Base-by-base conservation (phyloP, 1,139 yeast species). In the Oligophagozyma castellii region DNA sequence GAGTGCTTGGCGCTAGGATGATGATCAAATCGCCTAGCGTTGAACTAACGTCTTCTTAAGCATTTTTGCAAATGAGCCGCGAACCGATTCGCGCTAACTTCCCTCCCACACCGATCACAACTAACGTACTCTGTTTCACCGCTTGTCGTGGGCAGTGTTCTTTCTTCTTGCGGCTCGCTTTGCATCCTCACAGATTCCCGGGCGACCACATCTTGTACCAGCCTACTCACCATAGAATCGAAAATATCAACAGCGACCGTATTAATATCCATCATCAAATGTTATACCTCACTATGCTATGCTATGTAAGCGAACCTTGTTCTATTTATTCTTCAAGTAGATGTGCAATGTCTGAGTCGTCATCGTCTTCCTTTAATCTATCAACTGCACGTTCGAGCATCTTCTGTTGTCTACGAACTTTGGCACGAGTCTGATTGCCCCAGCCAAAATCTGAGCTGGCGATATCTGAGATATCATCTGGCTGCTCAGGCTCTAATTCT, bases 41-140 rank as follows among this genome's bases (percentile, higher is more conserved):
- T n/a, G n/a, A n/a, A n/a, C n/a, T 18, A 51, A 31, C 70, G 56
- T 14, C 81, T 77, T 19, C 73, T 81, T 22, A 84, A 56, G 47
- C 98, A 89, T 43, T 93, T 71, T 48, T 83, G 92, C 26, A 86
- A 65, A 54, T 89, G 98, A 29, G 81, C 86, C 3, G 96, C 95
- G 60, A 81, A 84, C 35, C 98, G 61, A 22, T 81, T 75, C 0
- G 94, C 95, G 1, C 95, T 89, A 11, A 89, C 77, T 46, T 77
- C 80, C 32, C 98, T 62, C 5, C 71, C 73, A 54, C 98, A 89
- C 41, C 78, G 77, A 11, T 68, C 65, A 55, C 98, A 89, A 34
- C 60, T 67, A 46, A 83, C 81, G 52, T 84, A 84, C 16, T 43
- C 42, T n/a, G 55, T 46, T n/a, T n/a, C n/a, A n/a, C n/a, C n/a